Conservation (phyloP, 2,329 filamentous ascomycete genomes). For the Xylariales sp. region DNA sequence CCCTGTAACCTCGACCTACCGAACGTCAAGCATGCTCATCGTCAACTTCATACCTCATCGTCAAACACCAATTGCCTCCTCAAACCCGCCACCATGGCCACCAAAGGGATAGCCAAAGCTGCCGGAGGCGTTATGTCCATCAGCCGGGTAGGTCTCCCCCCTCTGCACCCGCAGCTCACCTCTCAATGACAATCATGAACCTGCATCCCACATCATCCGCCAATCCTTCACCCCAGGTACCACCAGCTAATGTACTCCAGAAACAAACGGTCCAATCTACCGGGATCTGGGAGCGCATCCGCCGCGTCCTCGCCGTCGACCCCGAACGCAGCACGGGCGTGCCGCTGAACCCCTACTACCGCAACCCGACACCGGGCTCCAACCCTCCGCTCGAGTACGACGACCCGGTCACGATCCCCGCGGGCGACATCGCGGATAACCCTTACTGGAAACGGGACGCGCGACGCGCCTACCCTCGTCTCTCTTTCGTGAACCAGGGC, state of each 20-base stretch:
- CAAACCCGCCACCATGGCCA: constrained; percentile 49
- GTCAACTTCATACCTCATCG: constrained; percentile 9
- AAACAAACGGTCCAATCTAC: constrained; percentile 94
- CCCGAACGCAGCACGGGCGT: constrained; percentile 85
- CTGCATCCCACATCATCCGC: no score
- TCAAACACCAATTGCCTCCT: constrained; percentile 13
- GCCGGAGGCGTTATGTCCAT: constrained; percentile 51
- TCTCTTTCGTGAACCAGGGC: constrained; percentile 75
- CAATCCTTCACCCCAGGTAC: no score
- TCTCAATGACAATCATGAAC: background rate
- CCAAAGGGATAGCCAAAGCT: constrained; percentile 54
- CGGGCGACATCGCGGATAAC: constrained; percentile 84
- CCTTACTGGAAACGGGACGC: constrained; percentile 94
- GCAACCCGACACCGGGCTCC: constrained; percentile 75
- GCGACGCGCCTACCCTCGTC: constrained; percentile 75
- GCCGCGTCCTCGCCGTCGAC: constrained; percentile 74
- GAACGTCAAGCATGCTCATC: constrained; percentile 4
- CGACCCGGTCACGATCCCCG: constrained; percentile 79
- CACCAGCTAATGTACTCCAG: no score
- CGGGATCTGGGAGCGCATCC: constrained; percentile 83
- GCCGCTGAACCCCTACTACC: constrained; percentile 88
- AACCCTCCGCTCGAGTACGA: constrained; percentile 68
- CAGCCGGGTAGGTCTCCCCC: constrained; percentile 44
- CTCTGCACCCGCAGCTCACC: background rate
- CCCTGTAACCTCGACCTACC: constrained; percentile 2